Base-by-base conservation (phyloP, 805 yeast species). In the Candida sphagnicola region DNA sequence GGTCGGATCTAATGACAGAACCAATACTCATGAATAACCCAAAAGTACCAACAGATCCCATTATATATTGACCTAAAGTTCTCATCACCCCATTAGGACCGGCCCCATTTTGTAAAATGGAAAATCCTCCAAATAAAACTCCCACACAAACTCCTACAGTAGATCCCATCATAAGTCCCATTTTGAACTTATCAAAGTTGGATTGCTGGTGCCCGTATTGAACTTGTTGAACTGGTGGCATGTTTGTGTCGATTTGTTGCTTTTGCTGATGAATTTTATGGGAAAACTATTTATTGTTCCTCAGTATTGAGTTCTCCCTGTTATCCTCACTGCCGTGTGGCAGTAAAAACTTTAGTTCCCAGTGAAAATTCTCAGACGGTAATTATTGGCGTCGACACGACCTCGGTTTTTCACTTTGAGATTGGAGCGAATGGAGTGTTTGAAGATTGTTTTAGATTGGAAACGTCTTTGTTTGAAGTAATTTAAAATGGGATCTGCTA, bases 71-170 rank as follows among this genome's bases (percentile, higher is more conserved):
- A 40, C 99, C 98, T 56, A 93, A 70, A 1, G 97, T 91, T 68
- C 96, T 82, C 82, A 93, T 85, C 41, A 87, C 87, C 40, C 99
- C 99, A 56, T 87, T 85, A 35, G 99, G 99, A 11, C 96, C 96
- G n/a, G 99, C 93, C 14, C 99, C 99, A 49, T 85, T 82, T 40
- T 89, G 90, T 48, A 88, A 62, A 50, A 95, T 84, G 42, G 96
- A 83, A 56, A 86, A 80, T 17, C 96, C 95, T 37, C 98, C 99
- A 61, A 91, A 93, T 48, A 95, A 69, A 34, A 91, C 83, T 46
- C 99, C 99, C 28, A 91, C 88, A 55, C 95, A 93, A 8, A 89
- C 93, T 48, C 99, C 99, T 25, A 83, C 90, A 25, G 88, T 77
- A 41, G 80, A 68, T 46, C 99, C 99, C 97, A 93, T 93, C 70